Evolutionary conservation across 352 stramenopile species (phyloP), one percentile per base, ranked within the genome.

Genomic region (Peronospora destructor): DNA sequence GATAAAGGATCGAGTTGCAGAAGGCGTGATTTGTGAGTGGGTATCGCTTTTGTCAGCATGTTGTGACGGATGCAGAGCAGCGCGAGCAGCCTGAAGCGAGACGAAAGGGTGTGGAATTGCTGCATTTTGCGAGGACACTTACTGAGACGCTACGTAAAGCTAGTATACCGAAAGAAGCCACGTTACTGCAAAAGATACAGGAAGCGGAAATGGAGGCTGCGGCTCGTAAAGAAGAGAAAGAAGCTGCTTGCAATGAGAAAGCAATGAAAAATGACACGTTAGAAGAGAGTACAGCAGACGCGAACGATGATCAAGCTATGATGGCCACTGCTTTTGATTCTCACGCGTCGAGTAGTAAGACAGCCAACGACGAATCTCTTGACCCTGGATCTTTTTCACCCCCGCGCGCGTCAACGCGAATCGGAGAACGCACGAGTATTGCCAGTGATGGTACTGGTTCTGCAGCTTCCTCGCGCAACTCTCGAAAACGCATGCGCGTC

Each of bases 41-140:
- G 66, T 84, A 83, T 61, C 30, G 75, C 12, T 90, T 87, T 48
- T 90, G 79, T 29, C 70, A 87, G 51, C 66, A 79, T 49, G 76
- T 87, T 23, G 85, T 90, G 43, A 59, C 74, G 6, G 65, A 82
- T 23, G 71, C 73, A 4, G 75, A 85, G 42, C 58, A 62, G 29
- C 64, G 59, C 4, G 67, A 73, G 34, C 68, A 73, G 35, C 49
- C 58, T 0, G 79, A 87, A 36, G 74, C 73, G 25, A 79, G 76
- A 44, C 72, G 85, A 6, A 90, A 90, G 42, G 76, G 76, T 10
- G 61, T 87, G 6, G 79, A 90, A 55, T 49, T 90, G 49, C 64
- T 87, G 23, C 76, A 87, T 29, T 90, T 90, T 59, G 71, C 76
- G 17, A 66, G 78, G 36, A 87, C 74, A 2, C 43, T 90, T 14